Evolutionary conservation across 1,284 basidiomycete genomes (phyloP), one percentile per base, ranked within the genome.

Genomic region (Tilletia indica): DNA sequence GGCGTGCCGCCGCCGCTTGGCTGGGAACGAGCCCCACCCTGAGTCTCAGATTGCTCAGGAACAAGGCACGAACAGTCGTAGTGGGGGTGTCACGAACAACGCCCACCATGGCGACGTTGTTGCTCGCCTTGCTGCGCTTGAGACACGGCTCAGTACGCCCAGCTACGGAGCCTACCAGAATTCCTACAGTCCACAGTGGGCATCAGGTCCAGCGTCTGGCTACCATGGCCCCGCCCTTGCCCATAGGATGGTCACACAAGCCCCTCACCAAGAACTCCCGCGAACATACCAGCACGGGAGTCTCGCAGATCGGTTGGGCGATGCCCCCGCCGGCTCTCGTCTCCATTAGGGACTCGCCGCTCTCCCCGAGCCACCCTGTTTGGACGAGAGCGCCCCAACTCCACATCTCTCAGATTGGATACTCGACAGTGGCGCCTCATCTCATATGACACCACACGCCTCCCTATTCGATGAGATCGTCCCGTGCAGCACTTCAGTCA

Each of bases 51-150:
- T 34, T 61, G 56, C 21, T 16, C 4, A 61, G 12, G 56, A 61
- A 54, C 51, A 19, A 19, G 42, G 42, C 42, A 45, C 42, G 42
- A 45, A 6, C 51, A 25, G 51, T 19, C 25, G 6, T 4, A 25
- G 16, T 54, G 51, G 51, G 16, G 51, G 56, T 12, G 56, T 5
- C 31, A 6, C 21, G 8, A 36, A 4, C 56, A 61, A 61, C 21
- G 5, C 19, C 11, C 56, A 61, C 56, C 56, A 61, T 14, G 19
- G 12, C n/a, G 21, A 61, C 56, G 56, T 61, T 14, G 21, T 36
- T 25, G 56, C 56, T 25, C 56, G 51, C 51, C 51, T 54, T 54
- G 51, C 51, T 54, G 51, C 51, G 51, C 51, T 54, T 25, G 51
- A 54, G 51, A 54, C 19, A 6, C 51, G 51, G 19, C 25, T 54